A percentile compares a stretch with the other conserved stretches of the same genome.
These are phyloP conservation scores for Cordyceps javanica DNA, from an alignment of 2,329 filamentous ascomycete genomes.

Conservation along the genomic window DNA sequence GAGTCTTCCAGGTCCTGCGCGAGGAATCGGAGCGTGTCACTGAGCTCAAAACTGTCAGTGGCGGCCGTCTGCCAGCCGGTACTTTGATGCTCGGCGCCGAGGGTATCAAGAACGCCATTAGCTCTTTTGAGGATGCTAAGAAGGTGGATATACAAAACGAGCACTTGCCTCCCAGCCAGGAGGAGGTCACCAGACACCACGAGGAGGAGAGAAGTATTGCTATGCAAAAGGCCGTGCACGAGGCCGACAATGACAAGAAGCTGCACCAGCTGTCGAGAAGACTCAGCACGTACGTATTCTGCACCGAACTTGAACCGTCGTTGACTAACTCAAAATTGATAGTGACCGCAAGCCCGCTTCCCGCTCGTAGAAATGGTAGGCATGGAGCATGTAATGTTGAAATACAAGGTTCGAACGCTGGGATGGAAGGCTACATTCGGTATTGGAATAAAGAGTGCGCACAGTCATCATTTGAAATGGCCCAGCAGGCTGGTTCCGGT, in stretches of 20 bases:
- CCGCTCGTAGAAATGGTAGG: background rate
- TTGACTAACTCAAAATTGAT: background rate
- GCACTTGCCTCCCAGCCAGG: constrained; percentile 81
- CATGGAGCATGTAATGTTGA: background rate
- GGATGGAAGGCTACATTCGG: background rate
- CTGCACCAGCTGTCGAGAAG: constrained; percentile 81
- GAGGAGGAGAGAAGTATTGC: constrained; percentile 77
- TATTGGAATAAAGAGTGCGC: background rate
- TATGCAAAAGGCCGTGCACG: constrained; percentile 75
- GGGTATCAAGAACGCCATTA: constrained; percentile 97
- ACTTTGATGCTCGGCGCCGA: constrained; percentile 97
- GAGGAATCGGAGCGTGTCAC: constrained; percentile 97
- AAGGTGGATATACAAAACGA: constrained; percentile 98
- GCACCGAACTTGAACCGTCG: background rate
- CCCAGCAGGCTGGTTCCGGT: background rate
- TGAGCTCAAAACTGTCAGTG: constrained; percentile 93
- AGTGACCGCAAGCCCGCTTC: constrained; percentile 9
- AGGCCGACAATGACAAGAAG: constrained; percentile 88
- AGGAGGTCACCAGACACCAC: constrained; percentile 80
- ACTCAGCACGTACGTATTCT: constrained; percentile 81
- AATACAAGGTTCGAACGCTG: background rate
- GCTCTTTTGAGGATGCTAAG: constrained; percentile 89
- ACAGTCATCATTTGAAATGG: background rate
- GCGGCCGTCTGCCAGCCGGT: constrained; percentile 84
- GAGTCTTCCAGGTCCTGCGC: constrained; percentile 95